Conservation (phyloP, 768 basidiomycete species). For the Hortiboletus campestris region DNA sequence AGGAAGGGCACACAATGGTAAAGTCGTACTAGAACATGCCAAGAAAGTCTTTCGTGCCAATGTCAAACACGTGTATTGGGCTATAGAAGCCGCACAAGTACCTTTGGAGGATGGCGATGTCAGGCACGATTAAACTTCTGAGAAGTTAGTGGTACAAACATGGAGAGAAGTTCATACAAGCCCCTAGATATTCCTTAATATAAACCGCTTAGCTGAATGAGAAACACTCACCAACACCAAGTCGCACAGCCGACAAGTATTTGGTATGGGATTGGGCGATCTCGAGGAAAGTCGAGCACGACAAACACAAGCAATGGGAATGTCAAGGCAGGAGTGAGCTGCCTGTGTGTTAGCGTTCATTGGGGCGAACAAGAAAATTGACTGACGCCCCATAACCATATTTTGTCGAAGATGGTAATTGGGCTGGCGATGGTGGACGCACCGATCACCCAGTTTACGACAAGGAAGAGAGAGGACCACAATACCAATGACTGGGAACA, state of each 20-base stretch:
- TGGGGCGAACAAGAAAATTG: constrained; percentile 12
- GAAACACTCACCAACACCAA: constrained; percentile 57
- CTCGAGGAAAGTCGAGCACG: constrained; percentile 69
- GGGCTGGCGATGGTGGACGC: constrained; percentile 49
- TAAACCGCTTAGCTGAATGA: not conserved
- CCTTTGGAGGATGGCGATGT: constrained; percentile 23
- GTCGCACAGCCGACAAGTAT: constrained; percentile 52
- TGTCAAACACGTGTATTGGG: constrained; percentile 34
- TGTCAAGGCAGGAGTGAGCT: constrained; percentile 59
- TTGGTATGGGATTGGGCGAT: constrained; percentile 60
- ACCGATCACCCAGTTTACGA: constrained; percentile 68
- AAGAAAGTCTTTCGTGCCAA: constrained; percentile 43
- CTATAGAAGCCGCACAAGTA: constrained; percentile 44
- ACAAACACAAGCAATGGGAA: constrained; percentile 65
- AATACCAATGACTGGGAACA: constrained; percentile 47
- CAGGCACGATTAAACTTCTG: constrained; percentile 7
- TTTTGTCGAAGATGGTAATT: constrained; percentile 49
- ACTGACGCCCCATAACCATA: constrained; percentile 57
- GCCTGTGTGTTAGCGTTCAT: not conserved
- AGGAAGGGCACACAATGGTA: not conserved
- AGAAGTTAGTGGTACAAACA: constrained; percentile 27
- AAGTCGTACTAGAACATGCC: constrained; percentile 35
- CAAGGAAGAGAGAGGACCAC: constrained; percentile 62
- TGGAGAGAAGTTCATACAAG: constrained; percentile 56
- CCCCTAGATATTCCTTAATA: constrained; percentile 39